Conservation (phyloP, 768 basidiomycete genomes). For the Rhodotorula graminis region DNA sequence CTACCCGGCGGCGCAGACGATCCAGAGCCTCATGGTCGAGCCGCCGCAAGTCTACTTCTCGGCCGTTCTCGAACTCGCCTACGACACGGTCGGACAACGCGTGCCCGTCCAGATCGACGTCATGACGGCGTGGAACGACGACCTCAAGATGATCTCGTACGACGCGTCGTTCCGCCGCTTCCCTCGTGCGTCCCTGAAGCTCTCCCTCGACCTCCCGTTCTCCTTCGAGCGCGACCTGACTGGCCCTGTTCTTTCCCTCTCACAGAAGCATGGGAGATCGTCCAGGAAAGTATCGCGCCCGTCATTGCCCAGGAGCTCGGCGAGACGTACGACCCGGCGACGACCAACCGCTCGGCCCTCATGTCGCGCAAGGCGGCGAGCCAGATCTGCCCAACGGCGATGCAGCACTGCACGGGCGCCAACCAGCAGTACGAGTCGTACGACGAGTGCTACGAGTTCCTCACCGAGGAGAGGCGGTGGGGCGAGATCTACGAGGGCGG, state of each 20-base stretch:
- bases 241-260: background rate
- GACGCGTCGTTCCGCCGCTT: constrained; percentile 10
- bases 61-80: background rate
- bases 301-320: constrained; percentile 1
- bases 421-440: constrained; percentile 13
- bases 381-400: constrained; percentile 3
- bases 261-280: background rate
- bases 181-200: background rate
- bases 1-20: background rate
- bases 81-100: background rate
- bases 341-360: background rate
- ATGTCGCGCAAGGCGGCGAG: background rate
- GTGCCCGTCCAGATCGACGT: constrained; percentile 4
- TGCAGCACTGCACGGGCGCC: background rate
- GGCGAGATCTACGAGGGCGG: background rate
- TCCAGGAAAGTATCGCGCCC: background rate
- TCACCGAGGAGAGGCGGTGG: background rate
- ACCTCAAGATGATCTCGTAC: constrained; percentile 12
- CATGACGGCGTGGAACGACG: constrained; percentile 2
- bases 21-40: constrained; percentile 6
- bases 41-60: constrained; percentile 2
- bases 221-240: too few species aligned
- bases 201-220: too few species aligned
- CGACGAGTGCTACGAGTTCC: constrained; percentile 5
- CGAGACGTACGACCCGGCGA: background rate